phyloP scores from a whole-genome alignment of 2,329 filamentous ascomycete species.

The Aspergillus pseudoglaucus region DNA sequence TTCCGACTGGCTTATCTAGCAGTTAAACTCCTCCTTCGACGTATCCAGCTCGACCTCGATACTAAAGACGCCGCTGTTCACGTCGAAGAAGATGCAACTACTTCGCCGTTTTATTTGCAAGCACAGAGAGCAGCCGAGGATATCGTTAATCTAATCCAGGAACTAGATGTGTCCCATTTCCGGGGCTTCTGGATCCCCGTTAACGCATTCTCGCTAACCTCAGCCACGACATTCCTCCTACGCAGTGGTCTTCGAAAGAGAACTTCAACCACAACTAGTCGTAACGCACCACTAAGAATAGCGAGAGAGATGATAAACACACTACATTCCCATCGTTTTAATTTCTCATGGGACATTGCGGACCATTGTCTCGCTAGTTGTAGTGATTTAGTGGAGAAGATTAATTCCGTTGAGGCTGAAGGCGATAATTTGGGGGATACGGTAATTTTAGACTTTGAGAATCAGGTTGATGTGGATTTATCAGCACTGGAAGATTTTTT shows the following conservation, averaged over 20 bases:
- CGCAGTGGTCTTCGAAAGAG: conserved; percentile 44
- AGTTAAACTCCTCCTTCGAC: conserved; percentile 41
- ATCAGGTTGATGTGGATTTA: background rate
- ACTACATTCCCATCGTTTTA: conserved; percentile 36
- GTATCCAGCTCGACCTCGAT: conserved; percentile 43
- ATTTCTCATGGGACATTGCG: conserved; percentile 45
- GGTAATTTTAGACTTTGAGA: background rate
- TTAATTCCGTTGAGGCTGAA: conserved; percentile 3
- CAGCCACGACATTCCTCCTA: conserved; percentile 46
- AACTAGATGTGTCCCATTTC: conserved; percentile 39
- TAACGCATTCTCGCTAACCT: conserved; percentile 43
- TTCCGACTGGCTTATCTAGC: conserved; percentile 48
- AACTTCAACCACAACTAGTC: conserved; percentile 27
- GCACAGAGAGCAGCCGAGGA: conserved; percentile 44
- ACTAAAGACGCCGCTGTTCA: conserved; percentile 11
- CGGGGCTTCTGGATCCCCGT: conserved; percentile 48
- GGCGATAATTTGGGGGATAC: background rate
- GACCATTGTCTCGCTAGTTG: conserved; percentile 47
- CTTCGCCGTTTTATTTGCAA: conserved; percentile 32
- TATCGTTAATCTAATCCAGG: conserved; percentile 44
- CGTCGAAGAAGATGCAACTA: conserved; percentile 9
- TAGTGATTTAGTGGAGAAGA: conserved; percentile 42
- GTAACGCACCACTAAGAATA: conserved; percentile 38
- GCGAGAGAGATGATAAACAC: conserved; percentile 38
- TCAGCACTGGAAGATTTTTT: background rate